Evolutionary conservation across 2,329 filamentous ascomycete genomes (phyloP), one percentile per base, ranked within the genome.

Genomic region (Neofusicoccum laricinum): DNA sequence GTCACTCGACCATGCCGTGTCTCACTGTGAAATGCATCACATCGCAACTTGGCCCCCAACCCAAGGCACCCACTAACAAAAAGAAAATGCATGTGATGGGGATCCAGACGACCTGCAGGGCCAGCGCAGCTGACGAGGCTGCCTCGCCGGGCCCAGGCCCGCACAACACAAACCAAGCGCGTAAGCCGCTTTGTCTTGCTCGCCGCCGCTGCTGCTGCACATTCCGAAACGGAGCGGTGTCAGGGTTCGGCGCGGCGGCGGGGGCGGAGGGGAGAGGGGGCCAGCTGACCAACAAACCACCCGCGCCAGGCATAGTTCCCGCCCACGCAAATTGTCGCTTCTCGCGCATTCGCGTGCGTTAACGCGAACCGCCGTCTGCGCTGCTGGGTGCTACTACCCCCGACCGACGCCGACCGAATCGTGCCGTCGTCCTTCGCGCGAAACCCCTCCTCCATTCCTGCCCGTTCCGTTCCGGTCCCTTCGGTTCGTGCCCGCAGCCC

Each of bases 51-150:
- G 41, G n/a, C 41, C 51, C 41, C 17, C 19, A 40, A 25, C 19
- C 19, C 51, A 55, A 55, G 17, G 51, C 32, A 25, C 25, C 15
- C 48, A 50, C 48, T 30, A 30, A 50, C 21, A 17, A 30, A 50
- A 34, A 21, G n/a, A 12, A 3, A 19, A 21, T n/a, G 41, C 55
- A 59, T 59, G 55, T 59, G 55, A 59, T 59, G 25, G 25, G 38
- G 55, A 11, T 11, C 25, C n/a, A 32, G 36, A 15, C 36, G 36
- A 15, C 19, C 55, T 59, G 55, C 55, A 46, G 53, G 38, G 53
- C 53, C 53, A 58, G 14, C 53, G 53, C 55, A 59, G 55, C 55
- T 59, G 55, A 59, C 55, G 40, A 58, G 41, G 41, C n/a, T 25
- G 48, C 45, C 45, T 25, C 19, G n/a, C 41, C 12, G 4, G 15